Conservation (phyloP, 345 rosid genomes). For the Gossypium thurberi region DNA sequence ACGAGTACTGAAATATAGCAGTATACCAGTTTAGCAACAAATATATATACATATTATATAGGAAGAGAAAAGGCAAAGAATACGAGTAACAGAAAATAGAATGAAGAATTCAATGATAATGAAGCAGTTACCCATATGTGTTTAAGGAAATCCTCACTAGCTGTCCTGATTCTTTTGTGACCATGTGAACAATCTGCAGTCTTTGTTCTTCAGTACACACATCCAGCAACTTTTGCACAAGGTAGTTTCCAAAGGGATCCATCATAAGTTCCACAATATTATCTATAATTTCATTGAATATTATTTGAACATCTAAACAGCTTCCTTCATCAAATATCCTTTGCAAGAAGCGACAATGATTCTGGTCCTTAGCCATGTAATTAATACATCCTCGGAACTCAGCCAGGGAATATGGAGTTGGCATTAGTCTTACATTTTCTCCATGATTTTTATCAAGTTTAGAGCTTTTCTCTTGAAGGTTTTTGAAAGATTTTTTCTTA, state of each 20-base stretch:
- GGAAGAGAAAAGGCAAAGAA: constrained; percentile 2
- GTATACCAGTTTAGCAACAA: constrained; percentile 9
- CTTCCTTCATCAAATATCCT: constrained; percentile 46
- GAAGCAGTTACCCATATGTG: constrained; percentile 45
- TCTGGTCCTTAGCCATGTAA: constrained; percentile 50
- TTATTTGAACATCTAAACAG: constrained; percentile 19
- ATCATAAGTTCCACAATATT: constrained; percentile 41
- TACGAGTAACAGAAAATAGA: not conserved
- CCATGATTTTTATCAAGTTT: constrained; percentile 19
- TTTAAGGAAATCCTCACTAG: constrained; percentile 43
- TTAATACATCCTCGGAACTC: constrained; percentile 34
- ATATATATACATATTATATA: too few species aligned
- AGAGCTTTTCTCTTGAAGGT: constrained; percentile 18
- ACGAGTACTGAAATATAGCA: constrained; percentile 45
- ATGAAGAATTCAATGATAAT: not conserved
- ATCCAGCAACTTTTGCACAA: constrained; percentile 47
- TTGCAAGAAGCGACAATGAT: constrained; percentile 47
- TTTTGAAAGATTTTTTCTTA: constrained; percentile 22
- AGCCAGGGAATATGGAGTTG: constrained; percentile 29
- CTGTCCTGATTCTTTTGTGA: constrained; percentile 33
- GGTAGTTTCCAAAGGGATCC: constrained; percentile 60
- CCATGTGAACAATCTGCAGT: constrained; percentile 29
- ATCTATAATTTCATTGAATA: constrained; percentile 32
- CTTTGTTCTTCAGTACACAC: constrained; percentile 42
- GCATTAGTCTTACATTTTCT: constrained; percentile 16